phyloP scores from a whole-genome alignment of 2,329 filamentous ascomycete genomes.

The Decorospora gaudefroyi region DNA sequence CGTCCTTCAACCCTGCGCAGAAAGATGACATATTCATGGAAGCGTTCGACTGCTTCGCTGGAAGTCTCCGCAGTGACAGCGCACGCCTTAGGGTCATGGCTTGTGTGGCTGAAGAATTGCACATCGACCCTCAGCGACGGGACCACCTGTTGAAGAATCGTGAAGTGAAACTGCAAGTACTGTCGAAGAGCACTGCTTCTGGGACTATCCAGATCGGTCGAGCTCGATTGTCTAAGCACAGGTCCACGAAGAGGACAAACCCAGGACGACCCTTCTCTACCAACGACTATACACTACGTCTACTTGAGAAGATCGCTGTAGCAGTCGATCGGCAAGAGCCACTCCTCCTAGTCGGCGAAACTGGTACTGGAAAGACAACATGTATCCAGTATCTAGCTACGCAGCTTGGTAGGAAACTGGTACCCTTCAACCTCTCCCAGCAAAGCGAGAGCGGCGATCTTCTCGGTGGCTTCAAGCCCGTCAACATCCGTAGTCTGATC shows the following conservation, averaged over 20 bases:
- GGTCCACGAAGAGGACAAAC: constrained; percentile 46
- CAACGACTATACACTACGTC: constrained; percentile 78
- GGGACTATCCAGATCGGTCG: constrained; percentile 44
- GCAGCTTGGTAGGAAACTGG: constrained; percentile 80
- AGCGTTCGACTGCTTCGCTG: constrained; percentile 88
- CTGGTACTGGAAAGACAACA: constrained; percentile 96
- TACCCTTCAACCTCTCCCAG: constrained; percentile 94
- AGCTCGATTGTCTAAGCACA: constrained; percentile 54
- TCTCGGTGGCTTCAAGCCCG: constrained; percentile 92
- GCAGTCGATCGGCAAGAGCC: constrained; percentile 85
- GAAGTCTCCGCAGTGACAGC: constrained; percentile 70
- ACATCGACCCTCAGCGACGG: constrained; percentile 79
- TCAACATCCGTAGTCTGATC: constrained; percentile 84
- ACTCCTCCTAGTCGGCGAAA: constrained; percentile 94
- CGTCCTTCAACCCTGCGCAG: constrained; percentile 69
- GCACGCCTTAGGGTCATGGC: constrained; percentile 64
- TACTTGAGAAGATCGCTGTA: constrained; percentile 86
- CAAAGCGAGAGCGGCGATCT: constrained; percentile 98
- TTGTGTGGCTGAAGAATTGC: constrained; percentile 82
- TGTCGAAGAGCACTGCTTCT: constrained; percentile 32
- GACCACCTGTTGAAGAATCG: constrained; percentile 76
- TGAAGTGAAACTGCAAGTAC: constrained; percentile 64
- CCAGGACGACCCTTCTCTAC: constrained; percentile 73
- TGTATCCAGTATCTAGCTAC: constrained; percentile 91
- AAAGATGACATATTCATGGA: constrained; percentile 91